A percentile compares a stretch with the other conserved stretches of the same genome.
These are phyloP conservation scores for Hyphopichia buzzinii DNA, from an alignment of 1,139 yeast genomes.

Conservation along the genomic window DNA sequence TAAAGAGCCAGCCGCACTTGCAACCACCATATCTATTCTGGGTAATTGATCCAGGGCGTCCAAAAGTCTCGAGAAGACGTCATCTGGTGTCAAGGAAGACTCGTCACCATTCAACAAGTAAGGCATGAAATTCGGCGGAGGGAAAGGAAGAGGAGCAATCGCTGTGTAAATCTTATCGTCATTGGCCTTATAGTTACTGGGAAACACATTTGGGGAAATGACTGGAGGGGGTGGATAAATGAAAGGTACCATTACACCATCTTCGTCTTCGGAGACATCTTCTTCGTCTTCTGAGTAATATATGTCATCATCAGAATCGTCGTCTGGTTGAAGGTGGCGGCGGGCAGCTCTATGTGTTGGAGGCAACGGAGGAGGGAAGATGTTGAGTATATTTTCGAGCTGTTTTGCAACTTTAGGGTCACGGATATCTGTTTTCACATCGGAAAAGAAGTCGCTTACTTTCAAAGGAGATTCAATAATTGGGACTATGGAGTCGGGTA, in stretches of 20 bases:
- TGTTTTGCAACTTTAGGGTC: conserved; percentile 20
- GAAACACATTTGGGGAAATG: conserved; percentile 9
- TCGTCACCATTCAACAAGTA: conserved; percentile 40
- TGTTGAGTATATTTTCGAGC: conserved; percentile 22
- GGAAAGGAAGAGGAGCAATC: conserved; percentile 49
- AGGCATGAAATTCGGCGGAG: conserved; percentile 51
- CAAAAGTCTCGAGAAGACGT: conserved; percentile 35
- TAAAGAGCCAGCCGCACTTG: conserved; percentile 49
- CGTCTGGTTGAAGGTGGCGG: conserved; percentile 11
- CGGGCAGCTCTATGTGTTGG: conserved; percentile 16
- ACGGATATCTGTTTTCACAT: conserved; percentile 20
- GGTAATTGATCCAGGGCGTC: conserved; percentile 41
- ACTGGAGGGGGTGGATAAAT: conserved; percentile 46
- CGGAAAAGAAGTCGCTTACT: conserved; percentile 35
- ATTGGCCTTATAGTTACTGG: not conserved
- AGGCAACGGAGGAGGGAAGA: conserved; percentile 45
- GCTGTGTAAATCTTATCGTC: conserved; percentile 14
- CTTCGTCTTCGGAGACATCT: conserved; percentile 8
- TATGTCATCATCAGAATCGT: conserved; percentile 11
- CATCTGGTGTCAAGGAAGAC: conserved; percentile 35
- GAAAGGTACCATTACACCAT: conserved; percentile 46
- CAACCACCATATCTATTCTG: conserved; percentile 46
- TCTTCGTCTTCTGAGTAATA: conserved; percentile 7
- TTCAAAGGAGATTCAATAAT: conserved; percentile 32
- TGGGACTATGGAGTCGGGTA: conserved; percentile 41